These are phyloP conservation scores for Oenanthe javanica DNA, from an alignment of 140 eudicot genomes.

Conservation along the genomic window DNA sequence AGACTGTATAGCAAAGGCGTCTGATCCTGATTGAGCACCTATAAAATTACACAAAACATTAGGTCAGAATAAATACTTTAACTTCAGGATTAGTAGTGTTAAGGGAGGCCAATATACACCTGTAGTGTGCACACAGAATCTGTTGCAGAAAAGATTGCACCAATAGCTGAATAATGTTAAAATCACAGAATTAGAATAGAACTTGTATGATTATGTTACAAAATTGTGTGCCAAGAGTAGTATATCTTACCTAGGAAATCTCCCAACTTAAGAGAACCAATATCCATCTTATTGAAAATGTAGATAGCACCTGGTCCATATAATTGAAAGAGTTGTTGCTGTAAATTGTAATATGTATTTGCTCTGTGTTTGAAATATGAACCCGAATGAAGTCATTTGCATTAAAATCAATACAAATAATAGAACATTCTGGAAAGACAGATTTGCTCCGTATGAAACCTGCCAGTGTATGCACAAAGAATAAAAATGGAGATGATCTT, in stretches of 20 bases:
- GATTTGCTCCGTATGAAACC: not conserved
- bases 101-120: conserved; percentile 22
- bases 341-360: not conserved
- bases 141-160: conserved; percentile 92
- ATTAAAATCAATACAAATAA: not conserved
- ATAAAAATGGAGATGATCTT: not conserved
- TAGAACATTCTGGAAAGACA: not conserved
- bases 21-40: conserved; percentile 49
- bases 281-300: conserved; percentile 8
- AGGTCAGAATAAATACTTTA: not conserved
- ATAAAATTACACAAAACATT: not conserved
- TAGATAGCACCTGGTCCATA: conserved; percentile 12
- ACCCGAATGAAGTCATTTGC: not conserved
- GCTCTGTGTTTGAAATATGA: not conserved
- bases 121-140: conserved; percentile 98
- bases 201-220: not conserved
- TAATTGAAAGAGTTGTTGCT: not conserved
- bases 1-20: conserved; percentile 46
- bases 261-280: conserved; percentile 13
- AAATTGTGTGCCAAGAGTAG: not conserved
- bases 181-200: not conserved
- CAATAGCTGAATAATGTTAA: conserved; percentile 42
- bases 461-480: not conserved
- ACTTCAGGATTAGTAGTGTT: not conserved
- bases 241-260: conserved; percentile 11